Percentiles rank a stretch among this genome's conserved stretches.
phyloP scores from a whole-genome alignment of 352 stramenopile genomes.

The Thalassiosira hispida region DNA sequence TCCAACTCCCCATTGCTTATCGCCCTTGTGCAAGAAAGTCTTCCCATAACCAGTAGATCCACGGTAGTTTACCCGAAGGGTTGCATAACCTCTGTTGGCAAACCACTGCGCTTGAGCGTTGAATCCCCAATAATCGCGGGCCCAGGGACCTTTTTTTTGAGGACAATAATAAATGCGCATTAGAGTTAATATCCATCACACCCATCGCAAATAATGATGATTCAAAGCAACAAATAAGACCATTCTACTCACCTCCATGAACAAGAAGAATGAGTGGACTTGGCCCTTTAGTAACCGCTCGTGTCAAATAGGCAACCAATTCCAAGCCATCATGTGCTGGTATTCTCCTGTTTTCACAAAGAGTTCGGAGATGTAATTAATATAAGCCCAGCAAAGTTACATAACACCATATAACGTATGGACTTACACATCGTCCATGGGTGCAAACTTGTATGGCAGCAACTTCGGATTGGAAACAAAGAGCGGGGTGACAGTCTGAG shows the following conservation, averaged over 20 bases:
- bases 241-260: constrained; percentile 39
- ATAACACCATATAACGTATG: background rate
- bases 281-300: constrained; percentile 27
- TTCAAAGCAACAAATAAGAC: too few relatives aligned
- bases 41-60: constrained; percentile 86
- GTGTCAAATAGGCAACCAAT: constrained; percentile 63
- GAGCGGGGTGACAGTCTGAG: constrained; percentile 41
- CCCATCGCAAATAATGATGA: too few relatives aligned
- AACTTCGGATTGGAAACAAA: constrained; percentile 63
- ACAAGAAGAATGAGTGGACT: constrained; percentile 65
- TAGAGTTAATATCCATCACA: too few relatives aligned
- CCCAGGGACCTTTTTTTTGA: constrained; percentile 59
- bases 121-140: constrained; percentile 65
- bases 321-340: constrained; percentile 57
- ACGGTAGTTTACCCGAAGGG: constrained; percentile 83
- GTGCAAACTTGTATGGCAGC: constrained; percentile 74
- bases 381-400: too few relatives aligned
- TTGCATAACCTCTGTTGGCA: constrained; percentile 65
- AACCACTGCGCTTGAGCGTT: constrained; percentile 59
- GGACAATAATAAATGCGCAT: too few relatives aligned
- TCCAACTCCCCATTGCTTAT: constrained; percentile 70
- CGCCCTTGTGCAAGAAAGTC: constrained; percentile 78
- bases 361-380: background rate
- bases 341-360: constrained; percentile 34
- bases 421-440: constrained; percentile 57